Evolutionary conservation across 768 basidiomycete genomes (phyloP).

Genomic region (Lactifluus echinatus): DNA sequence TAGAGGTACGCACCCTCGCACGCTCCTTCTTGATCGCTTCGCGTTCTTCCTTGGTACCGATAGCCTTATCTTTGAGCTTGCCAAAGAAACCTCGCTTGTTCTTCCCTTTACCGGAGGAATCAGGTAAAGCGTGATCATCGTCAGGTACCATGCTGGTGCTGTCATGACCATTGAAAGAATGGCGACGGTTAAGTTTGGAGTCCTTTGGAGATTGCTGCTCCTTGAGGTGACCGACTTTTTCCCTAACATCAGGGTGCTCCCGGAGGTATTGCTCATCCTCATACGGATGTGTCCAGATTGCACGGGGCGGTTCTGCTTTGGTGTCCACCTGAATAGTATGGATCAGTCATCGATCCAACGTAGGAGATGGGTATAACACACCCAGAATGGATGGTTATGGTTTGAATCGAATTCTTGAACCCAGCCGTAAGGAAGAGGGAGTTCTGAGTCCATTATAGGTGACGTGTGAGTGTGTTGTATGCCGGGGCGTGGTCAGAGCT

Average conservation of each 20-base stretch:
- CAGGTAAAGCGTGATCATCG: not conserved
- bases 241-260: constrained; percentile 41
- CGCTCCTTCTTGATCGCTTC: constrained; percentile 34
- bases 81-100: constrained; percentile 48
- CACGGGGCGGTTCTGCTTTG: constrained; percentile 48
- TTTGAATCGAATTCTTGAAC: constrained; percentile 37
- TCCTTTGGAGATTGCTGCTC: not conserved
- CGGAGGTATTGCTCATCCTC: constrained; percentile 58
- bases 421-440: constrained; percentile 51
- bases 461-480: not conserved
- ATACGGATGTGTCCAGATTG: constrained; percentile 66
- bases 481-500: not conserved
- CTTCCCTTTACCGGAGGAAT: constrained; percentile 9
- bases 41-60: constrained; percentile 57
- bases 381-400: constrained; percentile 43
- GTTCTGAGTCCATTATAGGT: constrained; percentile 23
- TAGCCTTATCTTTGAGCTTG: constrained; percentile 53
- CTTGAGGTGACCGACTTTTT: constrained; percentile 27
- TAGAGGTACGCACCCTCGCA: constrained; percentile 24
- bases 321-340: constrained; percentile 50
- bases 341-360: not conserved
- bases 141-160: constrained; percentile 22
- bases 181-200: constrained; percentile 15
- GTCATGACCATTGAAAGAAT: constrained; percentile 16
- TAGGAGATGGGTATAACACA: constrained; percentile 21